Base-by-base conservation (phyloP, 495 filamentous ascomycete species). In the Niebla homalea region DNA sequence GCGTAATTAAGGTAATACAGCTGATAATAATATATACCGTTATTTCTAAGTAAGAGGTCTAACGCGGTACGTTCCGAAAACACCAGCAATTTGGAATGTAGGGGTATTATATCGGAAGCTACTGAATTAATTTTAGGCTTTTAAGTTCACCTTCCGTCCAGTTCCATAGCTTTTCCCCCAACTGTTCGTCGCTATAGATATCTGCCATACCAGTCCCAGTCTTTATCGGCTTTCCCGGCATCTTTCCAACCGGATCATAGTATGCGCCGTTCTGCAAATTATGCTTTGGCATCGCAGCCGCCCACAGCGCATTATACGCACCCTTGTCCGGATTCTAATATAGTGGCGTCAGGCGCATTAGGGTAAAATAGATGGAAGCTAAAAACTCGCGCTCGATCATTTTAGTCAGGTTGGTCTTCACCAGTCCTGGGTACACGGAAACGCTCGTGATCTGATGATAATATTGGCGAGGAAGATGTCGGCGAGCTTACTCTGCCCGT, bases 401-500 rank as follows among this genome's bases (percentile, higher is more conserved):
- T 35, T 49, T 57, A 19, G 47, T 58, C 19, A 70, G 52, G 47
- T 68, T 61, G 32, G 59, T 70, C 38, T 67, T 57, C 0, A 70
- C 65, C 11, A 66, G 1, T n/a, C 71, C 68, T 6, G 69, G 70
- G 60, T 73, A 69, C 36, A 73, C 71, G 15, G 60, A 54, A 36
- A 63, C 52, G 22, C 54, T 46, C 65, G 64, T 67, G 42, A 71
- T 67, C 53, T 68, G 66, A 52, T 47, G 42, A 69, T 49, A 15
- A 48, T 58, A 51, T 61, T 64, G 15, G 64, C 50, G 52, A 70
- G 64, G 35, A 73, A 37, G 32, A 71, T 57, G 39, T 69, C 69
- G 26, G 67, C 67, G 20, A 71, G 63, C 56, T 71, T 73, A 63
- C 60, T 65, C 53, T 72, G 66, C 10, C 67, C 66, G 55, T 73